Evolutionary conservation across 805 yeast species (phyloP).

Genomic region (Candida nonsorbophila): DNA sequence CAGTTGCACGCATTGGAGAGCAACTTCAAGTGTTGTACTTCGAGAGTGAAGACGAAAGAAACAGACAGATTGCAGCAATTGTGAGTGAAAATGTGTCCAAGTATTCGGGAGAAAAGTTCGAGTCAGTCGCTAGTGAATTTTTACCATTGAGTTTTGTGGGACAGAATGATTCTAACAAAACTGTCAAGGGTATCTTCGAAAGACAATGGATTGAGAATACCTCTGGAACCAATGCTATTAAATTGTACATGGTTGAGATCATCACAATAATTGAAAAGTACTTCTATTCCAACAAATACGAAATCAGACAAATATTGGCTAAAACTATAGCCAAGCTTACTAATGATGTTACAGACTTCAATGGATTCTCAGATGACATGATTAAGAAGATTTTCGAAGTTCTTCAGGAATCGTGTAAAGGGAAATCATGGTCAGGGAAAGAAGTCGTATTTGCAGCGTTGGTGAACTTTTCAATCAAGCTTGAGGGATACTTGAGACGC

Average conservation of each 20-base stretch:
- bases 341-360: conserved; percentile 32
- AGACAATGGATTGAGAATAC: conserved; percentile 76
- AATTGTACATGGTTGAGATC: conserved; percentile 68
- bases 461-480: conserved; percentile 49
- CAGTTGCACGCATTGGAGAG: conserved; percentile 49
- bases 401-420: conserved; percentile 57
- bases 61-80: conserved; percentile 49
- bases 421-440: conserved; percentile 87
- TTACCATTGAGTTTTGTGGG: conserved; percentile 80
- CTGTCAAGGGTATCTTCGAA: conserved; percentile 46
- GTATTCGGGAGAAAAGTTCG: conserved; percentile 65
- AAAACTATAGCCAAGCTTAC: conserved; percentile 53
- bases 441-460: conserved; percentile 70
- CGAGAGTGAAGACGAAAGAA: conserved; percentile 43
- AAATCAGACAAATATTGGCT: conserved; percentile 66
- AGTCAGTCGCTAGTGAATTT: conserved; percentile 54
- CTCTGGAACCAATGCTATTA: conserved; percentile 70
- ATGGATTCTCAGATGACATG: conserved; percentile 15
- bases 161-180: conserved; percentile 53
- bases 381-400: conserved; percentile 39
- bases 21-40: conserved; percentile 54
- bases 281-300: conserved; percentile 54
- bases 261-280: conserved; percentile 43
- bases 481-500: conserved; percentile 26
- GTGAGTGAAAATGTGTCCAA: conserved; percentile 64